Conservation (phyloP, 129 eudicot genomes). For the Flaveria linearis region DNA sequence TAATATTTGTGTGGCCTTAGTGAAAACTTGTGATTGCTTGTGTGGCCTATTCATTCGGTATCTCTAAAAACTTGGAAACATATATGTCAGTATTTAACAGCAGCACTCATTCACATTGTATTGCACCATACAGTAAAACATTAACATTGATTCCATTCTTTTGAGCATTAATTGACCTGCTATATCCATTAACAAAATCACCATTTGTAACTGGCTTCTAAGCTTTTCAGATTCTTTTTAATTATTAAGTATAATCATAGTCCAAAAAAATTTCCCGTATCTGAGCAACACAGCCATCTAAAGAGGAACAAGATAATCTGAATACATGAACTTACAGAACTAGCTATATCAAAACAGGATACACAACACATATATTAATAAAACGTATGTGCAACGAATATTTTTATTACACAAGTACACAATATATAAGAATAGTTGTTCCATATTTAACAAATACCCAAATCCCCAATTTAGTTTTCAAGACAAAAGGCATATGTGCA, state of each 20-base stretch:
- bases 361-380: neutral
- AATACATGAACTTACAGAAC: neutral
- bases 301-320: neutral
- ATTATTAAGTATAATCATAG: neutral
- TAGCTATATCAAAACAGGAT: neutral
- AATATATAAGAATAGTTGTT: conserved; percentile 8
- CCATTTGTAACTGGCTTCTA: neutral
- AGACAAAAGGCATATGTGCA: conserved; percentile 7
- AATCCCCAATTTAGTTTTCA: conserved; percentile 15
- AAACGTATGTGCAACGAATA: neutral
- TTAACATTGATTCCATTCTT: neutral
- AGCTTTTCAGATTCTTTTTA: neutral
- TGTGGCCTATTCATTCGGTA: neutral
- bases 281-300: neutral
- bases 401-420: neutral
- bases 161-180: neutral
- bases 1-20: neutral
- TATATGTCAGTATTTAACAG: neutral
- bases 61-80: neutral
- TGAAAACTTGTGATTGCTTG: neutral
- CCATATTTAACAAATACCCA: conserved; percentile 9
- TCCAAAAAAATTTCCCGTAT: neutral
- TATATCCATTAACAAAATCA: neutral
- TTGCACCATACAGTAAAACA: neutral
- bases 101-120: neutral